phyloP scores from a whole-genome alignment of 2,329 filamentous ascomycete genomes.

The Drechslera avenae region DNA sequence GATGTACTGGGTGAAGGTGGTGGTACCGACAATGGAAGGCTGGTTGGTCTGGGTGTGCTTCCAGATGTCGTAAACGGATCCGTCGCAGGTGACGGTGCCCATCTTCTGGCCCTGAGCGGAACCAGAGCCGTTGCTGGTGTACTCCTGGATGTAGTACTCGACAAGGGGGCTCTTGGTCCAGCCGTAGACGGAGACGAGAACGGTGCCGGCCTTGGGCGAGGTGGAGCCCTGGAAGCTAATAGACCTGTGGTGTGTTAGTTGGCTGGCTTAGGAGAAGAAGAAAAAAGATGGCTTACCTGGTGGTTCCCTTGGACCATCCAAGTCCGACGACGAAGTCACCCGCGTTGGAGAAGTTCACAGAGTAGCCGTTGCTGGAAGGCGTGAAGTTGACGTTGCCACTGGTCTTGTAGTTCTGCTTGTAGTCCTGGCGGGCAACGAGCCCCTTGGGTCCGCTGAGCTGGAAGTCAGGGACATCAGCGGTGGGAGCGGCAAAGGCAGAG shows the following conservation, averaged over 20 bases:
- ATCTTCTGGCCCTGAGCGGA: conserved; percentile 36
- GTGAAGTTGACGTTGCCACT: conserved; percentile 37
- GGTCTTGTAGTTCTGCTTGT: conserved; percentile 45
- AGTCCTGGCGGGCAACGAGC: conserved; percentile 35
- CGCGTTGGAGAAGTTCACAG: conserved; percentile 34
- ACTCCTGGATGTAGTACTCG: conserved; percentile 60
- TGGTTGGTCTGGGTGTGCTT: conserved; percentile 46
- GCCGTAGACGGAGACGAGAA: conserved; percentile 55
- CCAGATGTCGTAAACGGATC: conserved; percentile 40
- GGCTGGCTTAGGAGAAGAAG: not conserved
- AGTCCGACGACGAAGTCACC: conserved; percentile 42
- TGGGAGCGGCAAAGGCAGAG: conserved; percentile 30
- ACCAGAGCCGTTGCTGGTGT: conserved; percentile 52
- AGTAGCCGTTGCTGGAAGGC: conserved; percentile 36
- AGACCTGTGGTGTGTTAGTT: conserved; percentile 16
- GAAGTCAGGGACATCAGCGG: conserved; percentile 36
- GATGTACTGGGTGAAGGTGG: conserved; percentile 60
- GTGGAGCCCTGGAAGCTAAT: conserved; percentile 40
- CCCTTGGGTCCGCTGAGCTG: conserved; percentile 27
- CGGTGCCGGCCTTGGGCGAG: conserved; percentile 28
- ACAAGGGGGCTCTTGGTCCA: conserved; percentile 57
- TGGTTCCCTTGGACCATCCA: conserved; percentile 40
- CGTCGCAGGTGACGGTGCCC: conserved; percentile 37
- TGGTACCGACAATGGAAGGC: conserved; percentile 55
- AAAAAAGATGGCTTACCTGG: conserved; percentile 18